These are phyloP conservation scores for Dioszegia hungarica DNA, from an alignment of 768 basidiomycete species.

Conservation along the genomic window DNA sequence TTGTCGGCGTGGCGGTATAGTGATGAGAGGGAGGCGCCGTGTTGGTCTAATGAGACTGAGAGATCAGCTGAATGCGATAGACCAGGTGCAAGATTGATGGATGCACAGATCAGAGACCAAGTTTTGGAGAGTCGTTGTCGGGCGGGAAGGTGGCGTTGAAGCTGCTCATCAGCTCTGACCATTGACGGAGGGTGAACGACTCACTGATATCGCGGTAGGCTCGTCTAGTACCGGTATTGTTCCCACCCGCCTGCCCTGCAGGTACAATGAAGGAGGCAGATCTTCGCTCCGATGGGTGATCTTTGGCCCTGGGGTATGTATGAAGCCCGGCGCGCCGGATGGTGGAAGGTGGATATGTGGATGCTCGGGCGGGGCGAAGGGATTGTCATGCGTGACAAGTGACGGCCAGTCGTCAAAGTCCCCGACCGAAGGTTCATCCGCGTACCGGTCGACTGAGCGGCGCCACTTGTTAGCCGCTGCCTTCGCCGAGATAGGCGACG, in stretches of 20 bases:
- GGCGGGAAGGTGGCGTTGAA: constrained; percentile 34
- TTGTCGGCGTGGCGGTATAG: constrained; percentile 57
- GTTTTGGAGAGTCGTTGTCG: constrained; percentile 37
- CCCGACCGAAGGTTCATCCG: not conserved
- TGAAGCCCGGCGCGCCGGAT: constrained; percentile 38
- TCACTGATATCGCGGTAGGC: constrained; percentile 28
- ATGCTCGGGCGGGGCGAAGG: constrained; percentile 31
- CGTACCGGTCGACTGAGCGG: constrained; percentile 5
- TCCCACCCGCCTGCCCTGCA: constrained; percentile 29
- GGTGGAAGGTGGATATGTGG: constrained; percentile 29
- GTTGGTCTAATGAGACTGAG: constrained; percentile 73
- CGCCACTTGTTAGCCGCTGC: constrained; percentile 45
- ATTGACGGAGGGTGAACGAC: not conserved
- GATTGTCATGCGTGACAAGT: constrained; percentile 35
- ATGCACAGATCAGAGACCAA: constrained; percentile 45
- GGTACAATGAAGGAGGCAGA: not conserved
- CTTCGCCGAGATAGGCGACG: constrained; percentile 31
- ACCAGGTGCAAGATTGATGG: not conserved
- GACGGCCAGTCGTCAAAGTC: constrained; percentile 5
- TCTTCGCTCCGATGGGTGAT: not conserved
- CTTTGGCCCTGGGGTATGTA: not conserved
- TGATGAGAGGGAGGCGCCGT: constrained; percentile 87
- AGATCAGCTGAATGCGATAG: too few relatives aligned
- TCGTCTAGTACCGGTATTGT: constrained; percentile 27
- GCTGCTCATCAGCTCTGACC: constrained; percentile 9